Evolutionary conservation across 345 rosid species (phyloP).

Genomic region (Pistacia atlantica): DNA sequence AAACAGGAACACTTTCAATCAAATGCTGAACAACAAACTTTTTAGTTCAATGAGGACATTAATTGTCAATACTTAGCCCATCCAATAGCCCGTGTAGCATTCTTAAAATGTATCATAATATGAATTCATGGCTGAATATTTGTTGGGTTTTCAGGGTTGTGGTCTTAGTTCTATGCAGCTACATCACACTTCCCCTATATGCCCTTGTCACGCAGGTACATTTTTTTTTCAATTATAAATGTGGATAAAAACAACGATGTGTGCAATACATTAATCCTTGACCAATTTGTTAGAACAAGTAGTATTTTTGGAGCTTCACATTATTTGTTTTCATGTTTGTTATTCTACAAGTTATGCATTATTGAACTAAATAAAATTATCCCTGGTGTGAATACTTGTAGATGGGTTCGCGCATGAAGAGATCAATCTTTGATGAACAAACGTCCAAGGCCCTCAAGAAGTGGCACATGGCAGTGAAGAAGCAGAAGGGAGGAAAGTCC

Average conservation of each 20-base stretch:
- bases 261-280: no score
- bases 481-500: conserved; percentile 61
- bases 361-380: no score
- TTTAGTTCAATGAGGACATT: no score
- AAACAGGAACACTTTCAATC: not conserved
- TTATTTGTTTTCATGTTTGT: no score
- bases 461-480: conserved; percentile 84
- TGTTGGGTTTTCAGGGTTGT: conserved; percentile 48
- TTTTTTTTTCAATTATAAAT: not conserved
- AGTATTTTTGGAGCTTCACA: no score
- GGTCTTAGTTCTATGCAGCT: conserved; percentile 72
- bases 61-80: no score
- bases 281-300: no score
- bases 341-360: no score
- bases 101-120: not conserved
- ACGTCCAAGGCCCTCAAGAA: conserved; percentile 88
- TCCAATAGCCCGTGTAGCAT: no score
- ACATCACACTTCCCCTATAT: conserved; percentile 87
- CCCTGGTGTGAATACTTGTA: conserved; percentile 22
- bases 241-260: not conserved
- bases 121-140: not conserved
- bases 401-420: conserved; percentile 97
- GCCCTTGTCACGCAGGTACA: conserved; percentile 95
- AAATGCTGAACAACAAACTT: not conserved
- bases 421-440: conserved; percentile 88